Percentiles rank a stretch among this genome's conserved stretches.
Conservation (phyloP, 2,329 filamentous ascomycete genomes). For the Alternaria viburni region DNA sequence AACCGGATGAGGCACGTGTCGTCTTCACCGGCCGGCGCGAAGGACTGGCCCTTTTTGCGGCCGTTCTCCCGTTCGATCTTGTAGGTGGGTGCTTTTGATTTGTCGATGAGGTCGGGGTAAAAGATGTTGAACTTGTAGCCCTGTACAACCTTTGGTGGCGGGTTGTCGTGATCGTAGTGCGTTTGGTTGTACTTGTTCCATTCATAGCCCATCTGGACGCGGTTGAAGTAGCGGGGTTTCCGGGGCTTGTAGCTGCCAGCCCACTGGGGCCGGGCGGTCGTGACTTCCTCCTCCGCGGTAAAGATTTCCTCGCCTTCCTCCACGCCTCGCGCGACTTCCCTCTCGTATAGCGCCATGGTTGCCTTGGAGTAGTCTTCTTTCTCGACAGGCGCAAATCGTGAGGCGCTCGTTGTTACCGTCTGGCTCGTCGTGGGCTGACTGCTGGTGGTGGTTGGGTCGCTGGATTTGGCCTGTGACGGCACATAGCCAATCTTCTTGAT, state of each 20-base stretch:
- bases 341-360: slow-evolving; percentile 87
- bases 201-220: slow-evolving; percentile 98
- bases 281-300: slow-evolving; percentile 82
- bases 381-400: slow-evolving; percentile 71
- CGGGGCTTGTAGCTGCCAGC: slow-evolving; percentile 83
- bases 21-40: slow-evolving; percentile 91
- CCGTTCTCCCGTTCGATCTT: slow-evolving; percentile 94
- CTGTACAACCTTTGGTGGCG: slow-evolving; percentile 96
- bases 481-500: slow-evolving; percentile 71
- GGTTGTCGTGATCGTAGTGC: slow-evolving; percentile 98
- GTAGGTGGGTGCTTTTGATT: slow-evolving; percentile 91
- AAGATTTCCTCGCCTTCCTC: slow-evolving; percentile 97
- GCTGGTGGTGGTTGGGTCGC: slow-evolving; percentile 35
- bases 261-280: slow-evolving; percentile 73
- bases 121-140: slow-evolving; percentile 99
- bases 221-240: slow-evolving; percentile 96
- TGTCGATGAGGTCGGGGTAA: slow-evolving; percentile 96
- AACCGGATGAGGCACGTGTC: slow-evolving; percentile 97
- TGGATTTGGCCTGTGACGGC: slow-evolving; percentile 59
- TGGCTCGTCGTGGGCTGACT: slow-evolving; percentile 46
- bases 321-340: slow-evolving; percentile 89
- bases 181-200: slow-evolving; percentile 99
- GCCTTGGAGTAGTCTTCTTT: slow-evolving; percentile 85
- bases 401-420: slow-evolving; percentile 61
- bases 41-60: slow-evolving; percentile 85